Conservation (phyloP, 148 eudicot species). For the Persicaria maculosa region DNA sequence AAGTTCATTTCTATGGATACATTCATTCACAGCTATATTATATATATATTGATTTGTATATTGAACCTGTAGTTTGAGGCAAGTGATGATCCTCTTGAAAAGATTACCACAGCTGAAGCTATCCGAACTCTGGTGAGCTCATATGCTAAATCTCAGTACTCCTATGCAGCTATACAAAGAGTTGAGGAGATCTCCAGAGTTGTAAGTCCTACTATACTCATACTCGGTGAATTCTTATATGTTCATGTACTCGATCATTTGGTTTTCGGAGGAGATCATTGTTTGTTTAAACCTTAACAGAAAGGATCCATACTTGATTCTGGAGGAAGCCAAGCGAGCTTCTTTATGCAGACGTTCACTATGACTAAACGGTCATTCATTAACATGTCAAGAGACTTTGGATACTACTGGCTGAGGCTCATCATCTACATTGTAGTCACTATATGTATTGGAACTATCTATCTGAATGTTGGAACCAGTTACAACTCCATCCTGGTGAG, state of each 20-base stretch:
- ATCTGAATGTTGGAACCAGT: constrained; percentile 74
- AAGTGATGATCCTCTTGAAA: constrained; percentile 84
- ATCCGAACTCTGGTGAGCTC: constrained; percentile 51
- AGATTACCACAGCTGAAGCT: constrained; percentile 82
- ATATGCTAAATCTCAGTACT: constrained; percentile 63
- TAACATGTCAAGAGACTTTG: constrained; percentile 98
- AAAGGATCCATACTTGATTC: constrained; percentile 91
- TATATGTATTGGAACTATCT: constrained; percentile 81
- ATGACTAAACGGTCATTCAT: constrained; percentile 78
- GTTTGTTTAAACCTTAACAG: constrained; percentile 25
- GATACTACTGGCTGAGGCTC: constrained; percentile 97
- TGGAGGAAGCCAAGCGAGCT: constrained; percentile 96
- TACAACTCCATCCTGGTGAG: constrained; percentile 75
- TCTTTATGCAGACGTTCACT: constrained; percentile 69
- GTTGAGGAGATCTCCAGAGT: constrained; percentile 72
- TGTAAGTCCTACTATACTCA: constrained; percentile 26
- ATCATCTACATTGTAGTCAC: constrained; percentile 82
- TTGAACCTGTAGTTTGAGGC: constrained; percentile 51
- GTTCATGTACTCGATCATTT: too few relatives aligned
- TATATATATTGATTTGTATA: not conserved
- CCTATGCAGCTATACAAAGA: constrained; percentile 51
- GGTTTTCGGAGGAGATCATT: too few relatives aligned
- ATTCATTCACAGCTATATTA: too few relatives aligned
- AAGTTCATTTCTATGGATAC: not conserved
- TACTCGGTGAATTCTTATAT: not conserved